These are phyloP conservation scores for Rhodotorula babjevae DNA, from an alignment of 768 basidiomycete genomes.

Conservation along the genomic window DNA sequence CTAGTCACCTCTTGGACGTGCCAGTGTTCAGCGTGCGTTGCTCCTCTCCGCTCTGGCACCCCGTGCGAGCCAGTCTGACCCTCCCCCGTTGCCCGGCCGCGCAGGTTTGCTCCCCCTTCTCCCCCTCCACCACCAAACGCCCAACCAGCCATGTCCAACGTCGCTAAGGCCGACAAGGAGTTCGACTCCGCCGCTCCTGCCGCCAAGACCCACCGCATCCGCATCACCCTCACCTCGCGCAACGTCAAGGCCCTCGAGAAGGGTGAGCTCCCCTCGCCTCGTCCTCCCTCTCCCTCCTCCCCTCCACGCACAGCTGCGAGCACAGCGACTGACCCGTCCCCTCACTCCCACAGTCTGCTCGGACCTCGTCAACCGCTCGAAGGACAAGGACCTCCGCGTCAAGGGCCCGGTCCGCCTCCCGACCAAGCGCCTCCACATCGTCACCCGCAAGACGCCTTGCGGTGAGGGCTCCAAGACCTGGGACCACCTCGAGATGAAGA, in stretches of 20 bases:
- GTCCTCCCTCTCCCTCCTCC: background rate
- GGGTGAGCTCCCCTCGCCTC: constrained; percentile 55
- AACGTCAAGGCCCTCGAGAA: constrained; percentile 99
- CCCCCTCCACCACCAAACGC: background rate
- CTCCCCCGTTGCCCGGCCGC: background rate
- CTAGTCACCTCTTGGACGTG: constrained; percentile 3
- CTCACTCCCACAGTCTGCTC: constrained; percentile 66
- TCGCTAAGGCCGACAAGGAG: constrained; percentile 23
- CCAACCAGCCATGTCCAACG: constrained; percentile 1
- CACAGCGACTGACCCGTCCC: background rate
- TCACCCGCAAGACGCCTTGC: constrained; percentile 99
- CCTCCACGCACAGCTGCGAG: background rate
- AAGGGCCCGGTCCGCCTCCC: constrained; percentile 98
- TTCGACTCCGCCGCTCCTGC: constrained; percentile 66
- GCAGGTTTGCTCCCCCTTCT: background rate
- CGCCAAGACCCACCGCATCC: constrained; percentile 7
- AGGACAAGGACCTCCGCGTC: constrained; percentile 98
- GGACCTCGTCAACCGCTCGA: constrained; percentile 96
- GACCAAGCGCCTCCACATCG: constrained; percentile 97
- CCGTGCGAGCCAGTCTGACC: background rate
- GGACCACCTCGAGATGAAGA: constrained; percentile 98
- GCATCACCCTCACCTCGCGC: constrained; percentile 96
- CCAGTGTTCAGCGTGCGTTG: background rate
- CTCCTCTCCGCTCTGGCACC: background rate
- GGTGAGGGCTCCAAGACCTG: constrained; percentile 99